Percentiles rank a stretch among this genome's conserved stretches.
These are phyloP conservation scores for Coemansia erecta DNA, from an alignment of 192 early-diverging fungal species.

Conservation along the genomic window DNA sequence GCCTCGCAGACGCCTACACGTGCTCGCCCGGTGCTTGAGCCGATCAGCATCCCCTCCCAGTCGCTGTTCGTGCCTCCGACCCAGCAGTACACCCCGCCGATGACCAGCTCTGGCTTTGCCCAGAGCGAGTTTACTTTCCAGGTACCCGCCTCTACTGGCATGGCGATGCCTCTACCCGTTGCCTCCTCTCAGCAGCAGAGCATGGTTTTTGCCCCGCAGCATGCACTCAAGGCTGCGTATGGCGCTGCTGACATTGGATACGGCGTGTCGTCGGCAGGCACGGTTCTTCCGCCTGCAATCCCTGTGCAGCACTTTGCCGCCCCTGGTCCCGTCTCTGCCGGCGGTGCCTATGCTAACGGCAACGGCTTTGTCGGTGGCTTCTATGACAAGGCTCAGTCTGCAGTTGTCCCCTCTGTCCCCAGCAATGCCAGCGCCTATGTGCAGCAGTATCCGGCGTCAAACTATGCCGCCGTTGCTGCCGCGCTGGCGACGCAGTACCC, in stretches of 20 bases:
- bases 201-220: conserved; percentile 12
- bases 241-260: conserved; percentile 12
- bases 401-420: no score
- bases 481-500: conserved; percentile 44
- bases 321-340: conserved; percentile 29
- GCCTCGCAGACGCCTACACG: not conserved
- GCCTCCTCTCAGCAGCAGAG: not conserved
- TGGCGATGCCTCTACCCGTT: not conserved
- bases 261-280: not conserved
- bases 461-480: conserved; percentile 27
- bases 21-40: conserved; percentile 14
- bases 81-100: conserved; percentile 37
- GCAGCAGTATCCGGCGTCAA: conserved; percentile 11
- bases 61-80: conserved; percentile 8
- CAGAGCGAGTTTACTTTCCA: conserved; percentile 44
- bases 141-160: conserved; percentile 10
- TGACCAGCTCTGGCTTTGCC: conserved; percentile 28
- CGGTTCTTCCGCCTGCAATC: conserved; percentile 2
- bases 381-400: no score
- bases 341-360: no score
- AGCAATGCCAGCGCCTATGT: not conserved
- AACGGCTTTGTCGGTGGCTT: no score
- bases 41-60: conserved; percentile 20
- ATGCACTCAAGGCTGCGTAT: conserved; percentile 2
- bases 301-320: conserved; percentile 13